These are phyloP conservation scores for Cryphonectria japonica DNA, from an alignment of 2,329 filamentous ascomycete species.

Conservation along the genomic window DNA sequence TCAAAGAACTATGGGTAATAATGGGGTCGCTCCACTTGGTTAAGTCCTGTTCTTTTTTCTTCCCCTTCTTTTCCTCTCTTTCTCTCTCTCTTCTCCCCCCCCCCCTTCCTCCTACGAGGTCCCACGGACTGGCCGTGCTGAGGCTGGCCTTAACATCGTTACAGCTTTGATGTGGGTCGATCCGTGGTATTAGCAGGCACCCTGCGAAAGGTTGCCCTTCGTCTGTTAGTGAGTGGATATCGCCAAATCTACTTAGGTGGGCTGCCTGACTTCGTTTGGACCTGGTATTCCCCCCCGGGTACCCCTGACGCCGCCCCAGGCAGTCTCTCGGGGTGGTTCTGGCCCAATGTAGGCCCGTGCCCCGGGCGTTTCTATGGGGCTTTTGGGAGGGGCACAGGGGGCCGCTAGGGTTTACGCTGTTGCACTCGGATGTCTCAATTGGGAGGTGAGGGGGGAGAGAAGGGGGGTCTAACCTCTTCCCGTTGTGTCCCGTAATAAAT, in stretches of 20 bases:
- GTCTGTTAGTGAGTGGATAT: not conserved
- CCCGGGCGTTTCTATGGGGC: conserved; percentile 3
- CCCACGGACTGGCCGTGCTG: conserved; percentile 7
- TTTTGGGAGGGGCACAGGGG: not conserved
- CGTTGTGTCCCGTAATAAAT: not conserved
- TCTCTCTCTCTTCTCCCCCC: not conserved
- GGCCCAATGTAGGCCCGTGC: conserved; percentile 4
- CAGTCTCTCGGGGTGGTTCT: not conserved
- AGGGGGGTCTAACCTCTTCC: not conserved
- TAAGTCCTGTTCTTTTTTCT: not conserved
- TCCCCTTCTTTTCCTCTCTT: not conserved
- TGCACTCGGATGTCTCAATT: not conserved
- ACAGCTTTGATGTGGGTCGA: not conserved
- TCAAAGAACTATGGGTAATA: not conserved
- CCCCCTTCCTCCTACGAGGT: not conserved
- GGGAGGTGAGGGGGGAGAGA: not conserved
- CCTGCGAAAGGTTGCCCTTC: not conserved
- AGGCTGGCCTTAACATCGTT: not conserved
- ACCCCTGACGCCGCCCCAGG: not conserved
- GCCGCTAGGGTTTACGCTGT: not conserved
- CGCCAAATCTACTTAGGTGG: not conserved
- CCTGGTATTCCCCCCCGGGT: not conserved
- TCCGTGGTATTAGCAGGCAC: not conserved
- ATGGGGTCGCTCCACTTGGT: not conserved
- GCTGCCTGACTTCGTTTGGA: not conserved